A percentile compares a stretch with the other conserved stretches of the same genome.
phyloP scores from a whole-genome alignment of 495 filamentous ascomycete species.

The Trichoderma reesei region DNA sequence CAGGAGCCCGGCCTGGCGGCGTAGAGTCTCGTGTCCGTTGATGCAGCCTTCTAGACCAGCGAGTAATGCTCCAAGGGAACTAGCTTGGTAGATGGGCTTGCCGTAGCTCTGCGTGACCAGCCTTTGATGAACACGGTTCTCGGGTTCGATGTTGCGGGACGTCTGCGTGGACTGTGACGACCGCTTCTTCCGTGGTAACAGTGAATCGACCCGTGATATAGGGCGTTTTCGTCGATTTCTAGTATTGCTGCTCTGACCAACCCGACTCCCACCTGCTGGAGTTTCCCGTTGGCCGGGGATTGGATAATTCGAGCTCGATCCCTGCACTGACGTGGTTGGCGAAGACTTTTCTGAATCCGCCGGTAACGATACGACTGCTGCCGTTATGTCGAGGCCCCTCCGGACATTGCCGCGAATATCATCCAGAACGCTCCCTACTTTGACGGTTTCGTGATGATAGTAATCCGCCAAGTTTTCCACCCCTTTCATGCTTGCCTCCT shows the following conservation, averaged over 20 bases:
- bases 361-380: constrained; percentile 19
- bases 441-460: constrained; percentile 37
- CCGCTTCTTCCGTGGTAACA: constrained; percentile 21
- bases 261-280: constrained; percentile 12
- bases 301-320: too few species aligned
- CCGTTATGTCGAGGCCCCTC: constrained; percentile 27
- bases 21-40: constrained; percentile 20
- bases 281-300: too few species aligned
- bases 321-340: neutral
- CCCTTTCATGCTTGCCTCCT: constrained; percentile 25
- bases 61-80: constrained; percentile 22
- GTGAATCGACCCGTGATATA: constrained; percentile 18
- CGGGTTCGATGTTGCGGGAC: constrained; percentile 13
- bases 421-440: constrained; percentile 24
- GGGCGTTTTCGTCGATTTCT: constrained; percentile 25
- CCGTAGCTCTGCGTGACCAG: constrained; percentile 33
- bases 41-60: constrained; percentile 24
- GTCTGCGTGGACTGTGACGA: constrained; percentile 18
- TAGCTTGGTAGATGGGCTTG: constrained; percentile 22
- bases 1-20: constrained; percentile 21
- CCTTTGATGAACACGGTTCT: constrained; percentile 35
- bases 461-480: constrained; percentile 33
- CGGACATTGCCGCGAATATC: constrained; percentile 28
- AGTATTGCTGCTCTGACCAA: constrained; percentile 1
- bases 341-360: constrained; percentile 17